Base-by-base conservation (phyloP, 176 grass and related monocot genomes). In the Eremochloa ophiuroides region DNA sequence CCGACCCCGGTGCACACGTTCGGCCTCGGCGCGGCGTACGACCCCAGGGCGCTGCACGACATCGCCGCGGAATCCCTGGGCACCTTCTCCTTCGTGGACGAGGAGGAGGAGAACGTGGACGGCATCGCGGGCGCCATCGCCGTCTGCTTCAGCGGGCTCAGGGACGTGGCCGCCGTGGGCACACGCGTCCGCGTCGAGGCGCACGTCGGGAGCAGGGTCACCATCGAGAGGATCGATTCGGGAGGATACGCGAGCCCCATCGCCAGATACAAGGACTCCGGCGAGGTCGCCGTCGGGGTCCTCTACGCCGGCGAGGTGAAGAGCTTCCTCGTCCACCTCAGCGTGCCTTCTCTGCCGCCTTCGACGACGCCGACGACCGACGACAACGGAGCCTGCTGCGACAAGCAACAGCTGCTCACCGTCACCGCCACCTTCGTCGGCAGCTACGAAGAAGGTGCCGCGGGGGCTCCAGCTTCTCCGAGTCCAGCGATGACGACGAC, bases 41-140 rank as follows among this genome's bases (percentile, higher is more conserved):
- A 69, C 29, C 31, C 77, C 22, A 38, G 6, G 43, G 28, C 31
- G 44, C 43, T 69, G 63, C n/a, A 39, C 63, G 2, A 2, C 31
- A 68, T 80, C 63, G 77, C 77, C 10, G 2, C 27, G 41, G 4
- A 39, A 4, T 80, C 77, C 2, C 30, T 5, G 4, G 77, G 77
- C 13, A 80, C 77, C 63, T 80, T 68, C 77, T 68, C 77, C 77
- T 69, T 80, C 31, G 46, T 80, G 7, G 31, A 39, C 31, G n/a
- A n/a, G n/a, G n/a, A n/a, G n/a, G 77, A 69, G 1, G 3, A 79
- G 7, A 6, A 26, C 62, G 1, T 3, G 10, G 11, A 10, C 77
- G 2, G 10, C 62, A 55, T 80, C 77, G 5, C 63, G 30, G 22
- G 22, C 63, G 31, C 77, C 43, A 8, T 80, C 31, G 46, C 77